phyloP scores from a whole-genome alignment of 352 stramenopile species.

The Phytophthora agathidicida region DNA sequence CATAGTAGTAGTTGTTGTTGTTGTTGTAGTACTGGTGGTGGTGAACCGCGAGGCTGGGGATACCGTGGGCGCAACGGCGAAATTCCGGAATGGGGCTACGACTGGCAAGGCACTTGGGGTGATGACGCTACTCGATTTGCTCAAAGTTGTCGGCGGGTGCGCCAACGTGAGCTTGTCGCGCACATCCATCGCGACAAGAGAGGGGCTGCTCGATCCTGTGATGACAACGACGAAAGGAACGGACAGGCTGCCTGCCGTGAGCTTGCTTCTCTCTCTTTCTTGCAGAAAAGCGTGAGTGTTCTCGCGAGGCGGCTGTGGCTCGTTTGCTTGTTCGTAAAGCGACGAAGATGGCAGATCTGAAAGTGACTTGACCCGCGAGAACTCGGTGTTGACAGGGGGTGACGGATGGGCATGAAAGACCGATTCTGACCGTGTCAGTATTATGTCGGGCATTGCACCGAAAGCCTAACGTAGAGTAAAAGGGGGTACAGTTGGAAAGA shows the following conservation, averaged over 20 bases:
- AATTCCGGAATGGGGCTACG: slow-evolving; percentile 27
- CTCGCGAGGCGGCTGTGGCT: slow-evolving; percentile 18
- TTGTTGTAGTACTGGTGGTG: no score
- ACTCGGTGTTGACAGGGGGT: slow-evolving; percentile 15
- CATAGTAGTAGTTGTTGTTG: no score
- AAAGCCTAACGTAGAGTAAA: slow-evolving; percentile 29
- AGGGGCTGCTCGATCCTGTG: slow-evolving; percentile 28
- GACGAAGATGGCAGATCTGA: neutral
- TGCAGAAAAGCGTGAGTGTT: slow-evolving; percentile 26
- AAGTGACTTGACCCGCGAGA: slow-evolving; percentile 16
- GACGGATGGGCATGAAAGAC: slow-evolving; percentile 18
- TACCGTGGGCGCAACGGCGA: slow-evolving; percentile 16
- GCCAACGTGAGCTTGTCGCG: slow-evolving; percentile 36
- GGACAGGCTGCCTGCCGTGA: slow-evolving; percentile 24
- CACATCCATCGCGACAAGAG: slow-evolving; percentile 34
- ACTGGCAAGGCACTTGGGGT: slow-evolving; percentile 17
- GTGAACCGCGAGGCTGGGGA: slow-evolving; percentile 19
- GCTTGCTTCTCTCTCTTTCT: slow-evolving; percentile 29
- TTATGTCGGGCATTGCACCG: slow-evolving; percentile 35
- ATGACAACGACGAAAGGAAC: slow-evolving; percentile 23
- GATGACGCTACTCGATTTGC: slow-evolving; percentile 19
- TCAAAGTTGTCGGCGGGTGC: slow-evolving; percentile 24
- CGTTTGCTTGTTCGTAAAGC: slow-evolving; percentile 20
- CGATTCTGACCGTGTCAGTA: slow-evolving; percentile 10
- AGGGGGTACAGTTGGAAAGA: slow-evolving; percentile 10